A percentile compares a stretch with the other conserved stretches of the same genome.
phyloP scores from a whole-genome alignment of 192 early-diverging fungal genomes.

The Gryganskiella cystojenkinii region DNA sequence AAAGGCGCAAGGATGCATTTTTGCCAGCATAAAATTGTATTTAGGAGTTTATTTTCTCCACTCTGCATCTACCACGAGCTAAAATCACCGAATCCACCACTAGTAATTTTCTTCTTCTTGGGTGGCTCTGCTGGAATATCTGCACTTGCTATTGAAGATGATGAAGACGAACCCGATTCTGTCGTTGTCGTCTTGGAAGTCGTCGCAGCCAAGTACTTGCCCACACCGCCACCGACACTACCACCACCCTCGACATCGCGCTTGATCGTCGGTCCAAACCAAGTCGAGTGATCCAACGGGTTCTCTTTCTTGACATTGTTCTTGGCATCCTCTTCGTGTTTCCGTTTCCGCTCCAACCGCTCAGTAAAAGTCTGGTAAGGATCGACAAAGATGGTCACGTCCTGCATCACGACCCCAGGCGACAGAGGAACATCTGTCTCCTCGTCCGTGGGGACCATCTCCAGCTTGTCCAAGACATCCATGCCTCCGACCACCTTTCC shows the following conservation, averaged over 20 bases:
- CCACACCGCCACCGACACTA: slow-evolving; percentile 58
- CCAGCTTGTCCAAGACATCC: slow-evolving; percentile 83
- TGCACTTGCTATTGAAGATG: slow-evolving; percentile 8
- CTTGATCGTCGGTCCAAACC: slow-evolving; percentile 75
- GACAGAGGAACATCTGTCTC: slow-evolving; percentile 76
- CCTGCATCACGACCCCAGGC: slow-evolving; percentile 75
- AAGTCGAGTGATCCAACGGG: slow-evolving; percentile 68
- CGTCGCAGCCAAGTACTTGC: slow-evolving; percentile 69
- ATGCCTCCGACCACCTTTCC: slow-evolving; percentile 92
- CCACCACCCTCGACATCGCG: slow-evolving; percentile 39
- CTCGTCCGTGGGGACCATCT: slow-evolving; percentile 75
- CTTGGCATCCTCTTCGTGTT: slow-evolving; percentile 51
- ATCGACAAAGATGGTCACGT: slow-evolving; percentile 83
- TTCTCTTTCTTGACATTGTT: slow-evolving; percentile 59
- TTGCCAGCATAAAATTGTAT: too few species aligned
- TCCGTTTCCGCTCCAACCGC: slow-evolving; percentile 73
- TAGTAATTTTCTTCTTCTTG: slow-evolving; percentile 50
- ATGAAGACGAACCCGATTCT: slow-evolving; percentile 9
- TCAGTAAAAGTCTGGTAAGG: slow-evolving; percentile 84
- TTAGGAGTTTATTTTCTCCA: too few species aligned
- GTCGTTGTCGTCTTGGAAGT: slow-evolving; percentile 11
- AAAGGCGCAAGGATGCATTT: too few species aligned
- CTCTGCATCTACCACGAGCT: slow-evolving; percentile 56
- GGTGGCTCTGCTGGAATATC: slow-evolving; percentile 9
- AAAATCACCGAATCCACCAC: slow-evolving; percentile 57